phyloP scores from a whole-genome alignment of 352 stramenopile species.

The Phytophthora boehmeriae region DNA sequence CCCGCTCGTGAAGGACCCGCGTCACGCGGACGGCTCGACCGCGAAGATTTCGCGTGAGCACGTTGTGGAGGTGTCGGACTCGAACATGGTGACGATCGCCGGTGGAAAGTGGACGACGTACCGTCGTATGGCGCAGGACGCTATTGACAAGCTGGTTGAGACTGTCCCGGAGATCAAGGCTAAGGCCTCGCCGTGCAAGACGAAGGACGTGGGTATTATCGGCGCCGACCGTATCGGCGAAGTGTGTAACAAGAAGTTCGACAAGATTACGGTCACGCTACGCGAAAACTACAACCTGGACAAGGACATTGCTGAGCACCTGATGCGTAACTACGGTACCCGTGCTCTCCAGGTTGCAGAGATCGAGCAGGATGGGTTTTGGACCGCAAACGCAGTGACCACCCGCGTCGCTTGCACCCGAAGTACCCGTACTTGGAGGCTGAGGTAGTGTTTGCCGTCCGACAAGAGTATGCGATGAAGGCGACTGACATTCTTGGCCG shows the following conservation, averaged over 20 bases:
- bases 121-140: conserved; percentile 95
- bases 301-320: conserved; percentile 94
- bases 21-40: conserved; percentile 81
- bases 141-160: conserved; percentile 90
- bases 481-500: conserved; percentile 93
- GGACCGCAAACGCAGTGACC: conserved; percentile 83
- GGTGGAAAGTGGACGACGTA: conserved; percentile 98
- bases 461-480: conserved; percentile 95
- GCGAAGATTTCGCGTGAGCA: conserved; percentile 94
- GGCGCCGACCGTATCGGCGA: conserved; percentile 92
- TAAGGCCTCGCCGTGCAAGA: conserved; percentile 82
- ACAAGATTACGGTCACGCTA: conserved; percentile 94
- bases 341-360: conserved; percentile 95
- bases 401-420: conserved; percentile 88
- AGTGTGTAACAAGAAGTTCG: conserved; percentile 96
- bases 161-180: conserved; percentile 73
- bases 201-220: conserved; percentile 84
- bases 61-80: conserved; percentile 91
- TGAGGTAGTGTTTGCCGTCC: conserved; percentile 93
- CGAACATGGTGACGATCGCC: conserved; percentile 94
- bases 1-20: conserved; percentile 92
- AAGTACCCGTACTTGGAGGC: conserved; percentile 96
- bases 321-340: conserved; percentile 97
- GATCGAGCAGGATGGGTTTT: conserved; percentile 88
- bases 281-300: conserved; percentile 94